phyloP scores from a whole-genome alignment of 78 protist species.

The Dictyostelium firmibasis region DNA sequence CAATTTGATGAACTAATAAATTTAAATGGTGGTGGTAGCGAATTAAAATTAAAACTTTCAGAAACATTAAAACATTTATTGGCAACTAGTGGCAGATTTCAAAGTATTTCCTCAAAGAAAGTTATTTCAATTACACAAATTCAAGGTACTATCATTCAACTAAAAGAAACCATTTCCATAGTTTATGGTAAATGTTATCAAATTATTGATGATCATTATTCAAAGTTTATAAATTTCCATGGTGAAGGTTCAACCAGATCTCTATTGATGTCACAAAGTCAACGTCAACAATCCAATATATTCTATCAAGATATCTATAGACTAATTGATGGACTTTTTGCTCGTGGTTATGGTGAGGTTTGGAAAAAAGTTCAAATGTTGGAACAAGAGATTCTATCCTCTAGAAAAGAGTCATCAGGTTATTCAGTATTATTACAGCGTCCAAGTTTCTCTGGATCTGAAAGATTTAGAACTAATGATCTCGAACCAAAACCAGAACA shows the following conservation, averaged over 20 bases:
- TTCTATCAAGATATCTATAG: neutral
- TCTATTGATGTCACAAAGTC: neutral
- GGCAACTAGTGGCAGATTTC: constrained; percentile 21
- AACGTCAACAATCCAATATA: neutral
- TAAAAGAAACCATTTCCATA: constrained; percentile 36
- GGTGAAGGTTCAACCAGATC: constrained; percentile 32
- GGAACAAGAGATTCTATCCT: neutral
- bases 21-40: neutral
- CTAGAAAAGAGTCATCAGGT: neutral
- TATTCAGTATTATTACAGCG: constrained; percentile 64
- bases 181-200: constrained; percentile 12
- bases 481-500: constrained; percentile 67
- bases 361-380: neutral
- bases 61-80: neutral
- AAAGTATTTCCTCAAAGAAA: neutral
- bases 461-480: constrained; percentile 68
- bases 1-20: neutral
- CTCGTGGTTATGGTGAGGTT: neutral
- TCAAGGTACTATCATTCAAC: constrained; percentile 50
- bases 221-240: neutral
- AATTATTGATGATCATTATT: constrained; percentile 8
- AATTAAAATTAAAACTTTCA: neutral
- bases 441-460: constrained; percentile 34
- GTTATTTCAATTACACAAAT: constrained; percentile 41
- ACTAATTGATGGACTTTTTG: neutral